Evolutionary conservation across 176 grass and related monocot genomes (phyloP).

Genomic region (Triticum timopheevii): DNA sequence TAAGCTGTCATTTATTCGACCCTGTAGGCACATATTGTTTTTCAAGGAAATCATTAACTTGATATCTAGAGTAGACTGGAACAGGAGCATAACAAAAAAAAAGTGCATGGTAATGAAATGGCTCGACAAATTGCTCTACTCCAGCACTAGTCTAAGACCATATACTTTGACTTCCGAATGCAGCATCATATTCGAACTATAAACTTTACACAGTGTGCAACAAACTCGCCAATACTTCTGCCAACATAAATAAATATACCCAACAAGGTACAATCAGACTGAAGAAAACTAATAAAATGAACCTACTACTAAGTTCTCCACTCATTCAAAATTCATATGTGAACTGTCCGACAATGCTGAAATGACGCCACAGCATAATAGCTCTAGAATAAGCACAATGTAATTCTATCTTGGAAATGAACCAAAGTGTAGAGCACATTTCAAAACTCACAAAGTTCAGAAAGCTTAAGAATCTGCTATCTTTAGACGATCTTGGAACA

Average conservation of each 20-base stretch:
- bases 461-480: conserved; percentile 75
- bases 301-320: not conserved
- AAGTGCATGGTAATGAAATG: not conserved
- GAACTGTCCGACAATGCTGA: not conserved
- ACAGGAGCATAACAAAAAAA: not conserved
- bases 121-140: not conserved
- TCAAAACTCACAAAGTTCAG: conserved; percentile 85
- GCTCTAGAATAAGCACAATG: not conserved
- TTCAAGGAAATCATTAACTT: conserved; percentile 14
- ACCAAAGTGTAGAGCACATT: conserved; percentile 2
- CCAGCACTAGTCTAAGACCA: not conserved
- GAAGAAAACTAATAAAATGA: not conserved
- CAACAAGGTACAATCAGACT: not conserved
- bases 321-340: not conserved
- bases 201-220: not conserved
- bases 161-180: conserved; percentile 6
- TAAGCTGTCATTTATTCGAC: conserved; percentile 4
- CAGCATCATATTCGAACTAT: not conserved
- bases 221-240: not conserved
- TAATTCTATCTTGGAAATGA: not conserved
- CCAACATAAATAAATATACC: not conserved
- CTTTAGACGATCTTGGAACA: conserved; percentile 72
- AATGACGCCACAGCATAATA: not conserved
- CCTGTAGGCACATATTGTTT: not conserved
- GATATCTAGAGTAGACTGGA: not conserved